A percentile compares a stretch with the other conserved stretches of the same genome.
These are phyloP conservation scores for Alliaria petiolata DNA, from an alignment of 345 rosid species.

Conservation along the genomic window DNA sequence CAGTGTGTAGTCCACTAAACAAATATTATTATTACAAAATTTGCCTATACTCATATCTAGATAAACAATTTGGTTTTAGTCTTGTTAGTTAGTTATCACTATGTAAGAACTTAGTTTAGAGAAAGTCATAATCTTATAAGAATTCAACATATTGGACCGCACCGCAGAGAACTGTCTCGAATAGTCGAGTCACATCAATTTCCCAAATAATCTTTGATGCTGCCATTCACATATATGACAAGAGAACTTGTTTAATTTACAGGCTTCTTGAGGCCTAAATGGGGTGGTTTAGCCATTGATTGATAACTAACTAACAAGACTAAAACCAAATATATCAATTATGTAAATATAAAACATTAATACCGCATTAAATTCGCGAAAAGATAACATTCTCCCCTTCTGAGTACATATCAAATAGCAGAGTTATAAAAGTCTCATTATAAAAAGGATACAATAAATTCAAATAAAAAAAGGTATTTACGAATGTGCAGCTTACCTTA, in stretches of 20 bases:
- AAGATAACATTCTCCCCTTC: not conserved
- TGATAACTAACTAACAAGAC: too few species aligned
- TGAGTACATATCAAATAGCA: not conserved
- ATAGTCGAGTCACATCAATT: not conserved
- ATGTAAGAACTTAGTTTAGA: not conserved
- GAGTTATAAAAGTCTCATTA: not conserved
- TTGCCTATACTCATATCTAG: not conserved
- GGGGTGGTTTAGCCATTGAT: too few species aligned
- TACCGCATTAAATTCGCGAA: not conserved
- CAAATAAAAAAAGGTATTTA: not conserved
- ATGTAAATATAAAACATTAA: not conserved
- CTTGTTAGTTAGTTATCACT: too few species aligned
- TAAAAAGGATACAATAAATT: not conserved
- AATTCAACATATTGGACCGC: not conserved
- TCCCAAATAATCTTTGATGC: not conserved
- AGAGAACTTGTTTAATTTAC: not conserved
- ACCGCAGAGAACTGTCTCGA: not conserved
- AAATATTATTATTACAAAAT: not conserved
- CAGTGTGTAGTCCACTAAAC: not conserved
- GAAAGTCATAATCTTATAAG: not conserved
- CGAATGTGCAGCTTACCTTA: constrained; percentile 8
- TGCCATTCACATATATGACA: not conserved
- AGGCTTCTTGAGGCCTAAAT: not conserved
- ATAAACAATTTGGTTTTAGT: not conserved
- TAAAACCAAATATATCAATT: not conserved